These are phyloP conservation scores for Gelatoporia subvermispora DNA, from an alignment of 768 basidiomycete species.

Conservation along the genomic window DNA sequence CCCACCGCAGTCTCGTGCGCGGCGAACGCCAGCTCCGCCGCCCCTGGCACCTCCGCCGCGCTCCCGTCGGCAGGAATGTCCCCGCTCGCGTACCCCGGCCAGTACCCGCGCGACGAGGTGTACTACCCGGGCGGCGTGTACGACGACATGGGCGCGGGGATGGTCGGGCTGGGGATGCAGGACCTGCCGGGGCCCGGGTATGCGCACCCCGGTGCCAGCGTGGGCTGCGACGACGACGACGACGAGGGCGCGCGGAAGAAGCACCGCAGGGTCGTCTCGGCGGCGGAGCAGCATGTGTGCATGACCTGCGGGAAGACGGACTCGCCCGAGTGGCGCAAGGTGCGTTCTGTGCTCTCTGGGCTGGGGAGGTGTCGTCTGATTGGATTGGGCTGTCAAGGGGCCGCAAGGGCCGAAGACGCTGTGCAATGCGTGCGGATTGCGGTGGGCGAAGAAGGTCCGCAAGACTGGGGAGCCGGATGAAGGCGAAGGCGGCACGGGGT, in stretches of 20 bases:
- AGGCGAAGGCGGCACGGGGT: constrained; percentile 8
- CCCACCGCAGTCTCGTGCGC: constrained; percentile 4
- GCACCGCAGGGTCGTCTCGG: constrained; percentile 30
- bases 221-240: constrained; percentile 12
- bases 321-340: constrained; percentile 97
- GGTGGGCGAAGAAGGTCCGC: constrained; percentile 81
- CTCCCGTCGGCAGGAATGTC: background rate
- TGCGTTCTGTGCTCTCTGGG: constrained; percentile 15
- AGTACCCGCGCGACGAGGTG: background rate
- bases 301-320: constrained; percentile 91
- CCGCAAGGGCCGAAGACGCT: constrained; percentile 95
- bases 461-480: constrained; percentile 26
- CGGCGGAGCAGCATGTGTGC: constrained; percentile 75
- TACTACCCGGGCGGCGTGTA: constrained; percentile 1
- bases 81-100: background rate
- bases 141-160: background rate
- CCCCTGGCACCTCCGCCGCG: background rate
- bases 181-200: background rate
- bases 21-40: constrained; percentile 11
- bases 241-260: constrained; percentile 59
- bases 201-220: constrained; percentile 1
- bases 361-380: constrained; percentile 13
- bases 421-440: constrained; percentile 92
- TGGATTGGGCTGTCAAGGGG: constrained; percentile 44
- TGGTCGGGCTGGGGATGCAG: too few species aligned